Evolutionary conservation across 2,329 filamentous ascomycete genomes (phyloP).

Genomic region (Colletotrichum sublineola): DNA sequence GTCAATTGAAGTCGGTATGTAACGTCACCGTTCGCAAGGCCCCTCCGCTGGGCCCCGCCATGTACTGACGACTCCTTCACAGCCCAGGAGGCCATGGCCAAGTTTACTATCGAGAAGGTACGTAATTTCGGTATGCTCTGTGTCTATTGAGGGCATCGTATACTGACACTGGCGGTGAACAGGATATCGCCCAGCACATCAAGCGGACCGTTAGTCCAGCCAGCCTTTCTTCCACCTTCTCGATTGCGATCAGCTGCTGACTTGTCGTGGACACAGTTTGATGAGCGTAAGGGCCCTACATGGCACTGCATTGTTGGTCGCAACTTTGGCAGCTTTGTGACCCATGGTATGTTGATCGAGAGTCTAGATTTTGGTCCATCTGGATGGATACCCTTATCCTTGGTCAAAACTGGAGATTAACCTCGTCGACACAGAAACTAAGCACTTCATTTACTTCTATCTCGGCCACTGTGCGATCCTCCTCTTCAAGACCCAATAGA

Average conservation of each 20-base stretch:
- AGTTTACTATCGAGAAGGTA: conserved; percentile 74
- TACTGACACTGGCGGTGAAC: conserved; percentile 30
- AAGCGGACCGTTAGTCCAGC: conserved; percentile 81
- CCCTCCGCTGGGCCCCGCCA: conserved; percentile 12
- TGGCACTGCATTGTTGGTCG: conserved; percentile 99
- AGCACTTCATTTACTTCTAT: conserved; percentile 99
- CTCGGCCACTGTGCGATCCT: conserved; percentile 98
- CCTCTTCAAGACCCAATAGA: conserved; percentile 97
- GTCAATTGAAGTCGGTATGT: conserved; percentile 93
- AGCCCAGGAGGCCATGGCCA: conserved; percentile 75
- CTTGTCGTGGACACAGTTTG: conserved; percentile 74
- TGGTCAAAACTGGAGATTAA: neutral
- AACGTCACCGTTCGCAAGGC: conserved; percentile 19
- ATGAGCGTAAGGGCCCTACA: conserved; percentile 95
- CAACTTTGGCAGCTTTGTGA: conserved; percentile 99
- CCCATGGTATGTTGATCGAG: conserved; percentile 81
- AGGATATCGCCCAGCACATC: conserved; percentile 97
- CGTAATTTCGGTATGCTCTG: conserved; percentile 23
- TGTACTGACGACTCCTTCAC: conserved; percentile 42
- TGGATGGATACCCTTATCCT: no score
- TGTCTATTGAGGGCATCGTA: conserved; percentile 11
- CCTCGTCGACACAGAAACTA: conserved; percentile 77
- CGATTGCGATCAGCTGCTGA: conserved; percentile 9
- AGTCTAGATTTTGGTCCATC: conserved; percentile 17
- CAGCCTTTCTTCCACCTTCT: conserved; percentile 18